Percentiles rank a stretch among this genome's conserved stretches.
These are phyloP conservation scores for Begonia masoniana DNA, from an alignment of 306 rosid genomes.

Conservation along the genomic window DNA sequence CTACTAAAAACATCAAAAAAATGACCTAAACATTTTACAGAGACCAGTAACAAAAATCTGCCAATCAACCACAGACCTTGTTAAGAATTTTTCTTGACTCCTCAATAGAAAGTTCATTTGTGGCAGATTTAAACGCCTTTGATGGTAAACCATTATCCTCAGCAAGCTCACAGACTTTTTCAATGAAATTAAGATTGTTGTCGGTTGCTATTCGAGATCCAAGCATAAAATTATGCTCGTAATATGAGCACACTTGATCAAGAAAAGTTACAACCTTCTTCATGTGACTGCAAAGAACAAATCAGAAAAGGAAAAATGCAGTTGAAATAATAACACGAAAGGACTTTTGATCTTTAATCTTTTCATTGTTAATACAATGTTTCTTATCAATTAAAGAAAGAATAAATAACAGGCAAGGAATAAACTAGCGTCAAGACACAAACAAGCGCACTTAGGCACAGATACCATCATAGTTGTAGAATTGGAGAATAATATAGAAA, in stretches of 20 bases:
- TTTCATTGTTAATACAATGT: too few relatives aligned
- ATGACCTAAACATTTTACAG: too few relatives aligned
- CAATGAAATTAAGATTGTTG: slow-evolving; percentile 37
- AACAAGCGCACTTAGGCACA: slow-evolving; percentile 3
- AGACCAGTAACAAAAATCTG: slow-evolving; percentile 7
- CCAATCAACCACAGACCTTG: slow-evolving; percentile 37
- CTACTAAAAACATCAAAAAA: too few relatives aligned
- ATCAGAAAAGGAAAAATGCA: slow-evolving; percentile 15
- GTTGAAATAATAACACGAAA: too few relatives aligned
- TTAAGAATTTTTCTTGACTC: slow-evolving; percentile 38
- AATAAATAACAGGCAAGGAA: background rate
- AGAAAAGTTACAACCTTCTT: slow-evolving; percentile 49
- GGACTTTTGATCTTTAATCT: too few relatives aligned
- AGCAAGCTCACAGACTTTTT: slow-evolving; percentile 65
- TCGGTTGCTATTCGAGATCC: slow-evolving; percentile 31
- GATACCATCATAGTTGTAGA: background rate
- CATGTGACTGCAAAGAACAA: slow-evolving; percentile 55
- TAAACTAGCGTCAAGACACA: background rate
- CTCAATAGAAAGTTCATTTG: slow-evolving; percentile 37
- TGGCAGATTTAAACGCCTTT: slow-evolving; percentile 38
- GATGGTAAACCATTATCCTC: slow-evolving; percentile 67
- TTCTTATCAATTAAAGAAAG: too few relatives aligned
- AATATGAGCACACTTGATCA: slow-evolving; percentile 56
- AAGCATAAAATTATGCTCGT: slow-evolving; percentile 44
- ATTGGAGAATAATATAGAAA: too few relatives aligned